Evolutionary conservation across 768 basidiomycete species (phyloP), one percentile per base, ranked within the genome.

Genomic region (Phlebiopsis flavidoalba): DNA sequence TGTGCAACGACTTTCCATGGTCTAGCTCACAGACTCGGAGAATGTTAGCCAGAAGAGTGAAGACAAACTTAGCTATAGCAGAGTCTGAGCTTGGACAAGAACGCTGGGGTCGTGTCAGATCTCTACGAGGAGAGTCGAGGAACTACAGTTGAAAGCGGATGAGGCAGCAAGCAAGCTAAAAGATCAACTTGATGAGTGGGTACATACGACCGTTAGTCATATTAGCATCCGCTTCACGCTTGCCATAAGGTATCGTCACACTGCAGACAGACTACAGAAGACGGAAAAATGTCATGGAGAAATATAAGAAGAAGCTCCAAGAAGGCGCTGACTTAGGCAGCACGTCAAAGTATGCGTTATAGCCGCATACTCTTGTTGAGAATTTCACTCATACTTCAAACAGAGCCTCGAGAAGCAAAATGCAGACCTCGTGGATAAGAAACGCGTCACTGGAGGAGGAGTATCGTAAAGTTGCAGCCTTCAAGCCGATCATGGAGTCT

Each of bases 281-380:
- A 90, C 88, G 1, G 97, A 98, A 75, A n/a, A 95, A 95, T 69
- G 95, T 97, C 31, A 92, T 97, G 83, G 95, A 98, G 74, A 99
- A 98, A 73, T 95, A 98, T 74, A 96, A 95, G 77, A 95, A 93
- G 81, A 99, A 98, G 75, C 81, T 98, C 1, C 96, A 98, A 67
- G 97, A 98, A 71, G 86, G 90, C 4, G 93, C 91, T 14, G 93
- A 96, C 77, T 95, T 19, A 85, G 94, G 26, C 92, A 93, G 63
- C 86, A 88, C 60, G 85, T 95, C 68, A 93, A 91, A 76, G 92
- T 89, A 59, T 40, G 73, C 66, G 66, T 71, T 24, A 67, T 69
- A 26, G 47, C 21, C n/a, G 12, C 1, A 15, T 21, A n/a, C 19
- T 47, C 24, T 26, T 14, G 1, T 46, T 58, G 31, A 37, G 53